These are phyloP conservation scores for Xylariales sp. DNA, from an alignment of 2,329 filamentous ascomycete genomes.

Conservation along the genomic window DNA sequence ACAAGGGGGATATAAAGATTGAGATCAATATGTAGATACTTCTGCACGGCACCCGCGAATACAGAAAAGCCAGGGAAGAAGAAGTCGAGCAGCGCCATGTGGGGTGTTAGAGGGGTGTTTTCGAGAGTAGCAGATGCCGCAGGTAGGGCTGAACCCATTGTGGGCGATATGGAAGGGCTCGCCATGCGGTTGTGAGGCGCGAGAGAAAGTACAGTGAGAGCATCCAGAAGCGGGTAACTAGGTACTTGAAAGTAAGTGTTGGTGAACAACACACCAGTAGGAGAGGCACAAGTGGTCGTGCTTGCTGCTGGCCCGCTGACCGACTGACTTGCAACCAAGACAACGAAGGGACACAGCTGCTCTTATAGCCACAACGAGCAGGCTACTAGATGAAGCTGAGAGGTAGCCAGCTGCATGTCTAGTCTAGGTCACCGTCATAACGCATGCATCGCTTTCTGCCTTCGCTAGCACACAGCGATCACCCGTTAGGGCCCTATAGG, in stretches of 20 bases:
- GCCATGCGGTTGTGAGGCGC: neutral
- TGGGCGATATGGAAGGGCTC: neutral
- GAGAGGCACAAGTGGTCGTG: too few relatives aligned
- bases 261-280: too few relatives aligned
- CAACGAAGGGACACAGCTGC: too few relatives aligned
- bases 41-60: slow-evolving; percentile 46
- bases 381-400: too few relatives aligned
- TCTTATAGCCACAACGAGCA: too few relatives aligned
- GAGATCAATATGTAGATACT: slow-evolving; percentile 57
- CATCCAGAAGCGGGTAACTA: neutral
- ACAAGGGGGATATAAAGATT: slow-evolving; percentile 58
- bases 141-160: neutral
- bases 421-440: too few relatives aligned
- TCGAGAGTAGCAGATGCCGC: neutral
- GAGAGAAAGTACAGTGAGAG: neutral
- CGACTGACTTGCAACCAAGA: too few relatives aligned
- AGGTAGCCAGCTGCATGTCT: neutral
- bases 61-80: slow-evolving; percentile 63
- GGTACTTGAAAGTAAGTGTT: too few relatives aligned
- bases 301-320: too few relatives aligned
- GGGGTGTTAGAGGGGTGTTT: slow-evolving; percentile 22
- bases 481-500: too few relatives aligned
- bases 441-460: neutral
- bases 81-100: slow-evolving; percentile 51
- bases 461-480: neutral